Evolutionary conservation across 2,329 filamentous ascomycete species (phyloP), one percentile per base, ranked within the genome.

Genomic region (Clonostachys byssicola): DNA sequence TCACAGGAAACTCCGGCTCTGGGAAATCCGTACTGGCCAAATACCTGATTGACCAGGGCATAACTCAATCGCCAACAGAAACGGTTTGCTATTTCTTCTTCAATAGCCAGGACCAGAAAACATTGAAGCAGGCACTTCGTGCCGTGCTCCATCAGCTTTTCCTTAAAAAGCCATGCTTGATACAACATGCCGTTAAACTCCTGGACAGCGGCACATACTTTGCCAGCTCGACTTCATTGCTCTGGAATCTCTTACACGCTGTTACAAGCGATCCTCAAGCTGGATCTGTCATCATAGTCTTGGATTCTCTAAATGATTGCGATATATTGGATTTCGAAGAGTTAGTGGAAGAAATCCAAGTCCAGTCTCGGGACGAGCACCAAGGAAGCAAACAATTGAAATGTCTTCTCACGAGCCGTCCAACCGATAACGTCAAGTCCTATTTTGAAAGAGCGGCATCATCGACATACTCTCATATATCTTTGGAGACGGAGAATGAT

Each of bases 71-170:
- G 10, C 23, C 8, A 30, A 30, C 23, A 4, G 41, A 55, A 1
- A 59, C 56, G 1, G 56, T 68, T 4, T 70, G 66, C 51, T 73
- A 72, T 54, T 73, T 70, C 48, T 73, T 73, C 48, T 72, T 72
- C 53, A 70, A 70, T 48, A 63, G 67, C 40, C 49, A 62, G 46
- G 57, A 62, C 34, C 67, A 71, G 40, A 60, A 67, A 34, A 67
- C 52, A 2, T 45, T 60, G 30, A 34, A 49, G 1, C 61, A 65
- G 51, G 66, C 65, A 1, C 55, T 72, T n/a, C 70, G 66, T 42
- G 66, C 67, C 1, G 7, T 72, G 9, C 54, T 73, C 5, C 67
- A 71, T 43, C 65, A 72, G 43, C 54, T 72, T 1, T 66, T 70
- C 46, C 51, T 47, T 4, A 50, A 62, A 6, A 58, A 58, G 6